Conservation (phyloP, 2,329 filamentous ascomycete genomes). For the Dryadomyces quercus-mongolicae region DNA sequence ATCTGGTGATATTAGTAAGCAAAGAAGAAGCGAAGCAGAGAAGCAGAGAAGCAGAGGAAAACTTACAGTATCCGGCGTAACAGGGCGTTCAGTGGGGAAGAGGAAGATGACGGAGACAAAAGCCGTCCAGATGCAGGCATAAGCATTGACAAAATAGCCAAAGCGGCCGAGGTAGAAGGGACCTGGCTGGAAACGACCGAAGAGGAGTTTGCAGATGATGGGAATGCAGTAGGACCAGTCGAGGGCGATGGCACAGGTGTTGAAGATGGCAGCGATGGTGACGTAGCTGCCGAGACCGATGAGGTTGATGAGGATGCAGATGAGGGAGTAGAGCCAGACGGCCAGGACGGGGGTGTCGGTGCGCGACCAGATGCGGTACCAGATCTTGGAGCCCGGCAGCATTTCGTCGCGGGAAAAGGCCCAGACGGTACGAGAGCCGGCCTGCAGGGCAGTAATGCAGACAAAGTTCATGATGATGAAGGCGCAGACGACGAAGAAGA, state of each 20-base stretch:
- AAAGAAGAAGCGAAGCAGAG: background rate
- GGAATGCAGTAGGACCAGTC: slow-evolving; percentile 46
- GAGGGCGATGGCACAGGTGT: slow-evolving; percentile 40
- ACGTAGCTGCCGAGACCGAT: slow-evolving; percentile 44
- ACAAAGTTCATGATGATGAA: slow-evolving; percentile 48
- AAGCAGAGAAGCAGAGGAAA: background rate
- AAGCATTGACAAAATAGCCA: slow-evolving; percentile 29
- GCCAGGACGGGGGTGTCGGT: slow-evolving; percentile 40
- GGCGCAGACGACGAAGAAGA: slow-evolving; percentile 42
- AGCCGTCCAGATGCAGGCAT: slow-evolving; percentile 37
- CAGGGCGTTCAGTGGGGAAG: slow-evolving; percentile 34
- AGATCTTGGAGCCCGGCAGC: slow-evolving; percentile 31
- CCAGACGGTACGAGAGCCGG: slow-evolving; percentile 39
- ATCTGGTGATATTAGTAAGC: slow-evolving; percentile 22
- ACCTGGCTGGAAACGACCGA: slow-evolving; percentile 33
- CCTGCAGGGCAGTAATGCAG: slow-evolving; percentile 44
- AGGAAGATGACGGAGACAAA: slow-evolving; percentile 43
- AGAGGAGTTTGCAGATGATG: slow-evolving; percentile 39
- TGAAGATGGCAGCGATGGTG: slow-evolving; percentile 40
- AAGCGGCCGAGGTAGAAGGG: slow-evolving; percentile 37
- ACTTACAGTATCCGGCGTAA: slow-evolving; percentile 30
- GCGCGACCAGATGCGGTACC: slow-evolving; percentile 34
- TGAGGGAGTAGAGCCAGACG: slow-evolving; percentile 42
- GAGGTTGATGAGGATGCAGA: slow-evolving; percentile 44
- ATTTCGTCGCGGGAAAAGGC: slow-evolving; percentile 41